These are phyloP conservation scores for Coemansia sp. DNA, from an alignment of 192 early-diverging fungal species.

Conservation along the genomic window DNA sequence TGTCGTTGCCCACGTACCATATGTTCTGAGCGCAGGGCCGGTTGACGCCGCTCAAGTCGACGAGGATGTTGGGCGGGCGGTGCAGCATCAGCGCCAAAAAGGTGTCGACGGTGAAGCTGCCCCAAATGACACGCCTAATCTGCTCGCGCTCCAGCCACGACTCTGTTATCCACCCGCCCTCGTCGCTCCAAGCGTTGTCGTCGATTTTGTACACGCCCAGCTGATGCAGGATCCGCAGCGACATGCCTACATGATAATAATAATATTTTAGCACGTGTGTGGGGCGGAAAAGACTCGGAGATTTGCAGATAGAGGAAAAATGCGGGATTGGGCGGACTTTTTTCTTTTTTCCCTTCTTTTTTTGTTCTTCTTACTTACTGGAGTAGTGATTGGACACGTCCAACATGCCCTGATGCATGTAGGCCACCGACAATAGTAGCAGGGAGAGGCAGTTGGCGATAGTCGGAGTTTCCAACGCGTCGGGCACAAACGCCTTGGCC, in stretches of 20 bases:
- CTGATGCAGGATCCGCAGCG: conserved; percentile 44
- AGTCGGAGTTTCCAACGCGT: conserved; percentile 34
- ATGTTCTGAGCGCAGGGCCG: conserved; percentile 46
- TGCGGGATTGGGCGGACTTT: not conserved
- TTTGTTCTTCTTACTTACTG: conserved; percentile 26
- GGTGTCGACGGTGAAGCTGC: conserved; percentile 47
- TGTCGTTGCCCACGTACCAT: conserved; percentile 54
- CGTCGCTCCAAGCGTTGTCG: conserved; percentile 35
- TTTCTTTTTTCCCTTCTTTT: not conserved
- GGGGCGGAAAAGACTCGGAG: conserved; percentile 13
- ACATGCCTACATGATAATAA: conserved; percentile 26
- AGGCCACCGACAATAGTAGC: conserved; percentile 35
- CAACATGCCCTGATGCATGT: conserved; percentile 43
- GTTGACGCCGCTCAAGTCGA: conserved; percentile 53
- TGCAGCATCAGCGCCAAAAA: conserved; percentile 50
- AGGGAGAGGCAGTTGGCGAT: conserved; percentile 28
- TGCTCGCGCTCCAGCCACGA: conserved; percentile 56
- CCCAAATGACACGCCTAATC: conserved; percentile 43
- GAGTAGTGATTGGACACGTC: conserved; percentile 47
- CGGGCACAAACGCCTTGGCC: conserved; percentile 37
- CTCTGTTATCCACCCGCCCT: conserved; percentile 41
- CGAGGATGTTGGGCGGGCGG: conserved; percentile 34
- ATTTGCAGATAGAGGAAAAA: not conserved
- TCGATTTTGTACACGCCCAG: conserved; percentile 49
- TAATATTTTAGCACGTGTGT: conserved; percentile 7